A percentile compares a stretch with the other conserved stretches of the same genome.
Conservation (phyloP, 2,329 filamentous ascomycete genomes). For the Penicillium palitans region DNA sequence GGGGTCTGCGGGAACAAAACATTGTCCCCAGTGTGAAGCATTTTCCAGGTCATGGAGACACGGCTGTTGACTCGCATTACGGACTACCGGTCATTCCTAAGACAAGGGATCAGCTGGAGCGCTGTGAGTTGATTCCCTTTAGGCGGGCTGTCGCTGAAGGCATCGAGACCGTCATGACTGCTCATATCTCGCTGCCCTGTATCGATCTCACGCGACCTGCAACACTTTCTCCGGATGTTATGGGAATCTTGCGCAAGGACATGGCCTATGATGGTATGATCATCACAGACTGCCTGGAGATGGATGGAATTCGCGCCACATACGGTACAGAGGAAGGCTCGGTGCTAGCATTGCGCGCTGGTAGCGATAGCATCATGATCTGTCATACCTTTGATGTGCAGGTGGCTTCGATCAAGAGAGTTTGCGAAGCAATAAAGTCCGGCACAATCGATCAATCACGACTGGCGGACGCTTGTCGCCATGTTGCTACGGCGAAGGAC, state of each 20-base stretch:
- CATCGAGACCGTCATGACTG: slow-evolving; percentile 49
- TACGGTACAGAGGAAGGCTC: slow-evolving; percentile 45
- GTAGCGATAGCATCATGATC: slow-evolving; percentile 49
- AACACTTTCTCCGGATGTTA: slow-evolving; percentile 40
- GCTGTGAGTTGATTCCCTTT: slow-evolving; percentile 47
- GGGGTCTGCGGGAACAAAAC: slow-evolving; percentile 41
- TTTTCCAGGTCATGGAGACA: slow-evolving; percentile 50
- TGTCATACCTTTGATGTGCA: slow-evolving; percentile 47
- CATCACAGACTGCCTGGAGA: slow-evolving; percentile 49
- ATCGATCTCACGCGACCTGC: slow-evolving; percentile 42
- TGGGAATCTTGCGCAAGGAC: slow-evolving; percentile 44
- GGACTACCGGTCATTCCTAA: slow-evolving; percentile 45
- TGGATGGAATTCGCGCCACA: slow-evolving; percentile 46
- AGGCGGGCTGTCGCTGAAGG: slow-evolving; percentile 44
- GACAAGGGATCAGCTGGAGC: slow-evolving; percentile 39
- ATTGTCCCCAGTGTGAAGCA: slow-evolving; percentile 48
- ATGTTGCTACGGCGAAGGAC: slow-evolving; percentile 40
- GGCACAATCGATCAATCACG: slow-evolving; percentile 35
- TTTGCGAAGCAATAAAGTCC: slow-evolving; percentile 40
- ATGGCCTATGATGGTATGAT: slow-evolving; percentile 48
- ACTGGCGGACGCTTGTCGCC: slow-evolving; percentile 38
- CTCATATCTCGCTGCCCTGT: slow-evolving; percentile 45
- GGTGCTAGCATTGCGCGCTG: slow-evolving; percentile 45
- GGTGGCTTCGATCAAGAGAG: slow-evolving; percentile 41
- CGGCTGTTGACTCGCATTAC: slow-evolving; percentile 47